Evolutionary conservation across 2,329 filamentous ascomycete species (phyloP).

Genomic region (Zopfia rhizophila): DNA sequence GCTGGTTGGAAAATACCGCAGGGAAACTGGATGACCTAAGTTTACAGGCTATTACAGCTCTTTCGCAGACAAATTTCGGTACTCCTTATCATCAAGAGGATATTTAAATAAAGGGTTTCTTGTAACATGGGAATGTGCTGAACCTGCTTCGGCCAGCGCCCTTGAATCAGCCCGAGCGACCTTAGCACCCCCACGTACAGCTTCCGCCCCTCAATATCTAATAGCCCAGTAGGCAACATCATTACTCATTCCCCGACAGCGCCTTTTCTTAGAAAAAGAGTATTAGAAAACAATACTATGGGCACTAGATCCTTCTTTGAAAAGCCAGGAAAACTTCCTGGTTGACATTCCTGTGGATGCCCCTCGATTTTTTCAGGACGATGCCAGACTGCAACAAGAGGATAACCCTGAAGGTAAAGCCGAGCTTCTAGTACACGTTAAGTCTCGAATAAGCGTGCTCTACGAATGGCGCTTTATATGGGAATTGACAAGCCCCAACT

Average conservation of each 20-base stretch:
- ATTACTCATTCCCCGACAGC: slow-evolving; percentile 21
- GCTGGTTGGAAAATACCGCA: slow-evolving; percentile 24
- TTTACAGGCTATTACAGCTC: slow-evolving; percentile 17
- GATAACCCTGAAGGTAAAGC: background rate
- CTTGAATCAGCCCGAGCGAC: slow-evolving; percentile 21
- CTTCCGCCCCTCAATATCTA: background rate
- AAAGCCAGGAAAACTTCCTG: slow-evolving; percentile 15
- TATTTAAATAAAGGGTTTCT: slow-evolving; percentile 17
- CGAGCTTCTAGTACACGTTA: slow-evolving; percentile 11
- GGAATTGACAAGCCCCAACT: slow-evolving; percentile 17
- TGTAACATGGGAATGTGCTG: slow-evolving; percentile 20
- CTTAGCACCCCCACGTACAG: slow-evolving; percentile 4
- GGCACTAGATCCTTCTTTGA: slow-evolving; percentile 12
- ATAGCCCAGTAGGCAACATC: slow-evolving; percentile 11
- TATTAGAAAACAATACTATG: slow-evolving; percentile 22
- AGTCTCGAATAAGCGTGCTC: slow-evolving; percentile 14
- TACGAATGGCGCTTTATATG: slow-evolving; percentile 25
- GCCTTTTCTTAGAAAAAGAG: slow-evolving; percentile 14
- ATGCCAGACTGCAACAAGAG: slow-evolving; percentile 8
- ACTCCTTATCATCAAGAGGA: slow-evolving; percentile 18
- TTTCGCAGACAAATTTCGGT: slow-evolving; percentile 22
- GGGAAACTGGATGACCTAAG: slow-evolving; percentile 17
- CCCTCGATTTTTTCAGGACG: slow-evolving; percentile 18
- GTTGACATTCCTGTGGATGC: slow-evolving; percentile 21
- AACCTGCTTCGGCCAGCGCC: slow-evolving; percentile 11